phyloP scores from a whole-genome alignment of 495 filamentous ascomycete genomes.

The Rhypophila decipiens region DNA sequence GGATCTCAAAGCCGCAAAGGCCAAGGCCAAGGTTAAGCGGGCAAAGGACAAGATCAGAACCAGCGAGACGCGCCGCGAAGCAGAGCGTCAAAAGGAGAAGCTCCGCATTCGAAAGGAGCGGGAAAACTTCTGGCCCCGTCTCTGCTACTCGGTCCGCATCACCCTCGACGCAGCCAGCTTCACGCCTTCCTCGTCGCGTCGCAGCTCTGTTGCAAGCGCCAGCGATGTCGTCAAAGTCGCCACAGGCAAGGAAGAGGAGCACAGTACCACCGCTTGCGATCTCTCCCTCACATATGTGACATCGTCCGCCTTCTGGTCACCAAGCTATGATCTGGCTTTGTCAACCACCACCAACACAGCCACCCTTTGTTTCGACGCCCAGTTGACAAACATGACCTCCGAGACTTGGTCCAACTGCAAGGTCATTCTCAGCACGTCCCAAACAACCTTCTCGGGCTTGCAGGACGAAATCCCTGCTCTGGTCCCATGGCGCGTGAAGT shows the following conservation, averaged over 20 bases:
- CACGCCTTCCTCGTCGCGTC: constrained; percentile 51
- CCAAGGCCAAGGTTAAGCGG: constrained; percentile 31
- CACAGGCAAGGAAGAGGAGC: constrained; percentile 16
- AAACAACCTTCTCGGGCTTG: constrained; percentile 56
- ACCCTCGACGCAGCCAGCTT: constrained; percentile 46
- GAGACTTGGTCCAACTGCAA: constrained; percentile 64
- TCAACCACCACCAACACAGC: constrained; percentile 51
- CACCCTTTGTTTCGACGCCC: constrained; percentile 55
- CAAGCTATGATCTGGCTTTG: constrained; percentile 60
- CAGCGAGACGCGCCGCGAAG: constrained; percentile 34
- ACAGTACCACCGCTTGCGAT: constrained; percentile 29
- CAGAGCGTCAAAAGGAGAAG: constrained; percentile 43
- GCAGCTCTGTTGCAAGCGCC: constrained; percentile 44
- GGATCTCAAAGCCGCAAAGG: constrained; percentile 22
- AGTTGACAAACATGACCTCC: constrained; percentile 56
- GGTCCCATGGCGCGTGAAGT: constrained; percentile 53
- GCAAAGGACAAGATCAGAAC: constrained; percentile 30
- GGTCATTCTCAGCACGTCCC: constrained; percentile 61
- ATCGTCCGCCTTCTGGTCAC: constrained; percentile 54
- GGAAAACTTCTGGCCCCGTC: constrained; percentile 50
- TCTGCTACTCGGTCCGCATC: constrained; percentile 51
- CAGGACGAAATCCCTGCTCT: constrained; percentile 53
- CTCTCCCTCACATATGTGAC: constrained; percentile 60
- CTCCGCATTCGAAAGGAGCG: constrained; percentile 46
- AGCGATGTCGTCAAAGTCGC: constrained; percentile 24